These are phyloP conservation scores for Arabidopsis arenosa DNA, from an alignment of 345 rosid species.

Conservation along the genomic window DNA sequence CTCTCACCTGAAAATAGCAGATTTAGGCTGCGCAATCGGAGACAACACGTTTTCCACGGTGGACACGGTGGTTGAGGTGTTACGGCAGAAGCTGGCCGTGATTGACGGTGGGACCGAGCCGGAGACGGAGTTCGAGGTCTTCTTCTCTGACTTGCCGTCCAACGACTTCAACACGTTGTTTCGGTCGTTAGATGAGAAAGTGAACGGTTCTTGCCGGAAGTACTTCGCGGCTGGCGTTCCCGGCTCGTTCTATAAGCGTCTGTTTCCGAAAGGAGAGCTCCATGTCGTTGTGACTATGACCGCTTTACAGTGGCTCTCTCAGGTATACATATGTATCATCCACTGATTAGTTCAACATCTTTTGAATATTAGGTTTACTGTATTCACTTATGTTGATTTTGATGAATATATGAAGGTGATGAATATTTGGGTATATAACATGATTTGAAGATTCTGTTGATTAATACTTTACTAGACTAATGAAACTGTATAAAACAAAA, in stretches of 20 bases:
- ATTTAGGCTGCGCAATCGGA: conserved; percentile 61
- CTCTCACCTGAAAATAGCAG: conserved; percentile 50
- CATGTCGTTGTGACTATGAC: conserved; percentile 60
- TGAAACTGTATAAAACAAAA: neutral
- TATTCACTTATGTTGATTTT: neutral
- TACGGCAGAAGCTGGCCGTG: conserved; percentile 40
- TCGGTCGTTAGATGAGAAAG: conserved; percentile 23
- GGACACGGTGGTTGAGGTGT: conserved; percentile 47
- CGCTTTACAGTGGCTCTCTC: conserved; percentile 69
- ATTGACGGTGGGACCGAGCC: neutral
- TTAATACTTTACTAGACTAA: neutral
- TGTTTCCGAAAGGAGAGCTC: conserved; percentile 57
- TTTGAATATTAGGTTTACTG: neutral
- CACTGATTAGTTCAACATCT: too few relatives aligned
- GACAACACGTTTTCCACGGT: conserved; percentile 51
- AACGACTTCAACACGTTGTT: conserved; percentile 62
- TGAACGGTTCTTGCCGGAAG: conserved; percentile 18
- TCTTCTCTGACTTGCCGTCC: conserved; percentile 57
- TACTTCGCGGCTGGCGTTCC: conserved; percentile 60
- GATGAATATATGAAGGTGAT: neutral
- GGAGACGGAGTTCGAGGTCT: conserved; percentile 55
- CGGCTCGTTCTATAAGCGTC: conserved; percentile 58
- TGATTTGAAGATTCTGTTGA: neutral
- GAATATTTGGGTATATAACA: neutral
- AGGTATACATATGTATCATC: conserved; percentile 37